These are phyloP conservation scores for Mimosa bimucronata DNA, from an alignment of 306 rosid genomes.

Conservation along the genomic window DNA sequence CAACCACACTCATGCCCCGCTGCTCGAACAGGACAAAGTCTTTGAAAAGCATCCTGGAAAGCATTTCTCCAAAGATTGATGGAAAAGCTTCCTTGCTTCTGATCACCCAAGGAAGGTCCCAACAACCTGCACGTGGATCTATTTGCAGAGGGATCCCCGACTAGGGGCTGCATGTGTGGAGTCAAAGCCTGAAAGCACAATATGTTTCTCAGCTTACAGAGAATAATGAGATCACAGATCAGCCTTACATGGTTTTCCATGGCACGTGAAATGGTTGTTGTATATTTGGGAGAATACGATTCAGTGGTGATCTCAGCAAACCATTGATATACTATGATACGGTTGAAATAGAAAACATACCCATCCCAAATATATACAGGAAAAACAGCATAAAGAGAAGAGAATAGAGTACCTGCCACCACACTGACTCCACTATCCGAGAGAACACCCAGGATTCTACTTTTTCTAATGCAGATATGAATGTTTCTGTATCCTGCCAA, in stretches of 20 bases:
- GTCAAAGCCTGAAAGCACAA: constrained; percentile 76
- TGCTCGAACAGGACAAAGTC: constrained; percentile 94
- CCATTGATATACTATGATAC: not conserved
- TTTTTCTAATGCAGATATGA: constrained; percentile 70
- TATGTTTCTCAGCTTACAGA: constrained; percentile 26
- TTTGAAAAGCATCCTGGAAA: constrained; percentile 86
- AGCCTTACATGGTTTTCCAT: not conserved
- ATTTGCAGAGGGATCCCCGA: constrained; percentile 45
- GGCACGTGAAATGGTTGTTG: not conserved
- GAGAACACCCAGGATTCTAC: constrained; percentile 97
- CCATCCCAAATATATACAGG: not conserved
- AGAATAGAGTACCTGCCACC: constrained; percentile 88
- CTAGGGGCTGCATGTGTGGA: constrained; percentile 85
- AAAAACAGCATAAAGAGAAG: not conserved
- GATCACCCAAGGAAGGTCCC: constrained; percentile 90
- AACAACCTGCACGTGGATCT: constrained; percentile 53
- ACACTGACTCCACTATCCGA: constrained; percentile 93
- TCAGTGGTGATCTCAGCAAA: not conserved
- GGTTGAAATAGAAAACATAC: not conserved
- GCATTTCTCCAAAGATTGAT: constrained; percentile 81
- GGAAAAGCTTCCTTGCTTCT: constrained; percentile 86
- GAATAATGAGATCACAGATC: not conserved
- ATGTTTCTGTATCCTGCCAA: constrained; percentile 97
- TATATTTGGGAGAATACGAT: not conserved
- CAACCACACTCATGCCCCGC: constrained; percentile 99